phyloP scores from a whole-genome alignment of 2,329 filamentous ascomycete genomes.

The Falciphora oryzae region DNA sequence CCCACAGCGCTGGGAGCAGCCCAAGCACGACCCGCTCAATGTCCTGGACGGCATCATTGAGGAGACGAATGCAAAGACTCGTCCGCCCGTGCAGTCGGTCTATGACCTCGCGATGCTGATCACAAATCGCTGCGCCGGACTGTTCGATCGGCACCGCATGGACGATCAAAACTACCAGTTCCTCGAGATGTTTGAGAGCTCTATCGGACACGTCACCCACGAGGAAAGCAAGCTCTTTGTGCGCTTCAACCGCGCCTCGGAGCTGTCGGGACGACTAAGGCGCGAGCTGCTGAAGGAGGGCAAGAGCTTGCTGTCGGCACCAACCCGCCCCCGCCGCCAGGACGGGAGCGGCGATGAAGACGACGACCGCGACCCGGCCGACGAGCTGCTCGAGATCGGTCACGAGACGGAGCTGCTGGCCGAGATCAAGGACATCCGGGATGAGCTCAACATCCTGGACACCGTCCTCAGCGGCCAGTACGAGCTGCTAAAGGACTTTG shows the following conservation, averaged over 20 bases:
- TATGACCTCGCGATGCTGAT: constrained; percentile 60
- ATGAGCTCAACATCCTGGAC: constrained; percentile 59
- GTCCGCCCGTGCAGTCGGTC: constrained; percentile 52
- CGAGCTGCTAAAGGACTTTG: constrained; percentile 30
- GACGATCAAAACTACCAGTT: constrained; percentile 58
- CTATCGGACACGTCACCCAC: constrained; percentile 49
- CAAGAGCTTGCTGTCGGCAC: background rate
- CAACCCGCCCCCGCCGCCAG: constrained; percentile 1
- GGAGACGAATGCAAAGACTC: constrained; percentile 58
- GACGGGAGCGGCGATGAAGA: constrained; percentile 8
- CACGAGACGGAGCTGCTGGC: constrained; percentile 54
- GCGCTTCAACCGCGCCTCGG: constrained; percentile 53
- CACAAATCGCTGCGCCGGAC: constrained; percentile 51
- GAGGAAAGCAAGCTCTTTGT: constrained; percentile 53
- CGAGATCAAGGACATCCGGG: constrained; percentile 62
- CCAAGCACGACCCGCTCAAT: constrained; percentile 56
- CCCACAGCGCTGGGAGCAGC: constrained; percentile 53
- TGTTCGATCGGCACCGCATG: constrained; percentile 53
- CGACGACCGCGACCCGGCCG: constrained; percentile 35
- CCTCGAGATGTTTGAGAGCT: constrained; percentile 61
- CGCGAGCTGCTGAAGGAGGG: constrained; percentile 35
- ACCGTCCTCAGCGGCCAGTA: constrained; percentile 26
- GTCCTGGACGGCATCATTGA: constrained; percentile 59
- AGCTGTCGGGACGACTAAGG: constrained; percentile 47
- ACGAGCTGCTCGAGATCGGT: constrained; percentile 53